Evolutionary conservation across 1,139 yeast species (phyloP), one percentile per base, ranked within the genome.

Genomic region (Protomyces macrosporus): DNA sequence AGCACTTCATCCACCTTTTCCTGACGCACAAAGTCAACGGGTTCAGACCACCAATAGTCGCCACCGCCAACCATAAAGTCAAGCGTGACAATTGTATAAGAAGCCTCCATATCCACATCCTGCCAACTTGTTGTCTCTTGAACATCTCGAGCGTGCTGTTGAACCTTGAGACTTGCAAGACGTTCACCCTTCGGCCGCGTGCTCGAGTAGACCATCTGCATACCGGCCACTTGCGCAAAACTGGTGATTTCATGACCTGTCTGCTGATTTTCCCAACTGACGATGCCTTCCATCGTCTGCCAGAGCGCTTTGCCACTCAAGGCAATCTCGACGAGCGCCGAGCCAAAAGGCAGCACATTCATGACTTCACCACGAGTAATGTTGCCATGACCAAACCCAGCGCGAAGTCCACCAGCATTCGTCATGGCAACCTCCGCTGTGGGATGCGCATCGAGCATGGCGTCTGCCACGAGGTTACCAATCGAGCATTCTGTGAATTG

Each of bases 31-130:
- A 35, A 53, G 6, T 42, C 63, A 34, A 23, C 36, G 33, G 12
- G 45, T 23, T 60, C 63, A 6, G 63, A 53, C 63, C 63, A 60
- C 63, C 63, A 60, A 53, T 39, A 60, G 50, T 60, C 63, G 10
- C 63, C 63, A 4, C 63, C 63, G 23, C 37, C 14, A 5, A 39
- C 58, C 63, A 60, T 60, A 39, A 60, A 60, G 55, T 60, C 63
- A 10, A 60, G 55, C 16, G 63, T 60, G 54, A 53, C 55, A 40
- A 60, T 40, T 14, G 54, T 54, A 33, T 60, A 60, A 14, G 23
- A 45, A 10, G 33, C 53, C 45, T 14, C 12, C 16, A 45, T 32
- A 14, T 37, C 50, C 6, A 60, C 10, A 7, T 45, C 54, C 14
- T 36, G 40, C 33, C 37, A 54, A 32, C 34, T 14, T 9, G 30